Base-by-base conservation (phyloP, 257 asterid species). In the Phtheirospermum japonicum region DNA sequence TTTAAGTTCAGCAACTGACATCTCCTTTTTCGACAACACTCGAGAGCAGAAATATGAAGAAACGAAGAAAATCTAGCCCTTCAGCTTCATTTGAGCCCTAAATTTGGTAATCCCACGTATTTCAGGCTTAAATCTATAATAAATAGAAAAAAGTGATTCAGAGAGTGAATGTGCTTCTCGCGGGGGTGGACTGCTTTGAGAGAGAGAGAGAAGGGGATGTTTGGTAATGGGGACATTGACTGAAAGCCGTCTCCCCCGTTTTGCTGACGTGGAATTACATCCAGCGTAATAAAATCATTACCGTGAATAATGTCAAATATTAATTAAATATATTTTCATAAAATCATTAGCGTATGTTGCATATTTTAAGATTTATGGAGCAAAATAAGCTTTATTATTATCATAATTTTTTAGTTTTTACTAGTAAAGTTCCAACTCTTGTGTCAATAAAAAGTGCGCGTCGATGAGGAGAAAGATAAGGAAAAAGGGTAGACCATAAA, bases 1-100 rank as follows among this genome's bases (percentile, higher is more conserved):
- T 71, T 85, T 89, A 68, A 93, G 83, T 70, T 87, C 96, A 18
- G 82, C 69, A 37, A 87, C 94, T 65, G 99, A 93, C 96, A 85
- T 84, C 68, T 67, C 57, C 16, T 23, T 40, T 18, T 23, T 23
- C 36, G 6, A 58, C 46, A 17, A 57, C 28, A 52, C 61, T 60
- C 65, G 34, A 66, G 42, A 4, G 20, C 6, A 33, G 12, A 51
- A 17, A 33, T 43, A 18, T 7, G n/a, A 28, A 5, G 42, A 37
- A 33, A 40, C 14, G 9, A 14, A 50, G 64, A n/a, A 17, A 33
- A 31, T 17, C 39, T 33, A 70, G 33, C 59, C 10, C 18, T 45
- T 60, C 17, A 61, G 63, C 78, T 58, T 60, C 82, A 71, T 73
- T 53, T 9, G 77, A 73, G 48, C 39, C 67, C 74, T 54, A 70